Percentiles rank a stretch among this genome's conserved stretches.
phyloP scores from a whole-genome alignment of 2,329 filamentous ascomycete genomes.

The Fusarium xylarioides region DNA sequence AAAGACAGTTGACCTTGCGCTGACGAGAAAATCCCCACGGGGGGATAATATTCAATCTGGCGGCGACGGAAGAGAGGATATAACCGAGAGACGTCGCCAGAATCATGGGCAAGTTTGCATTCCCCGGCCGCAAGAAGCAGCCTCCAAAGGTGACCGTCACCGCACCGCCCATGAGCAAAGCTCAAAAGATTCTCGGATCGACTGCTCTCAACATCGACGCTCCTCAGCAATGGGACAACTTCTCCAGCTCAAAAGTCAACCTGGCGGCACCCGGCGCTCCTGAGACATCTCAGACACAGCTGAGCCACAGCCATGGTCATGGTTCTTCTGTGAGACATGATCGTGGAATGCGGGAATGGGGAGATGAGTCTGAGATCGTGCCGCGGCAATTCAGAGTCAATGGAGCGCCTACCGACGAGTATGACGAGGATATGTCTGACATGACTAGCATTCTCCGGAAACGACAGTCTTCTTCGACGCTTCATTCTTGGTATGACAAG shows the following conservation, averaged over 20 bases:
- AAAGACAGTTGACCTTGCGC: constrained; percentile 25
- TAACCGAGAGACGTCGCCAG: neutral
- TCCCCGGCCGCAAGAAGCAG: constrained; percentile 44
- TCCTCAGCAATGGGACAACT: constrained; percentile 30
- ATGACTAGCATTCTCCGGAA: constrained; percentile 56
- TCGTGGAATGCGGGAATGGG: constrained; percentile 36
- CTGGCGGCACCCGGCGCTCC: constrained; percentile 17
- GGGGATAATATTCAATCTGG: constrained; percentile 24
- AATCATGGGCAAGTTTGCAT: constrained; percentile 44
- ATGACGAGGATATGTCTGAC: constrained; percentile 49
- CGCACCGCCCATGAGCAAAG: constrained; percentile 41
- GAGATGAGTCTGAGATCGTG: constrained; percentile 41
- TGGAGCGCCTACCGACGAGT: constrained; percentile 29
- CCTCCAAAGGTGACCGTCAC: constrained; percentile 41
- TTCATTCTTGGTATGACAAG: constrained; percentile 66
- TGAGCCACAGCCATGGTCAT: constrained; percentile 7
- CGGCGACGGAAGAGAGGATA: constrained; percentile 18
- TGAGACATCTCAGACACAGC: constrained; percentile 15
- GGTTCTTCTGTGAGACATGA: constrained; percentile 18
- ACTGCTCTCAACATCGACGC: constrained; percentile 40
- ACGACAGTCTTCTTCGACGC: constrained; percentile 63
- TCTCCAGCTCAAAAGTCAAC: constrained; percentile 37
- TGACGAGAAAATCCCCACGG: constrained; percentile 35
- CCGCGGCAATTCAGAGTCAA: constrained; percentile 35
- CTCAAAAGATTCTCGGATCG: constrained; percentile 42